Percentiles rank a stretch among this genome's conserved stretches.
phyloP scores from a whole-genome alignment of 768 basidiomycete species.

The Boletales sp. region DNA sequence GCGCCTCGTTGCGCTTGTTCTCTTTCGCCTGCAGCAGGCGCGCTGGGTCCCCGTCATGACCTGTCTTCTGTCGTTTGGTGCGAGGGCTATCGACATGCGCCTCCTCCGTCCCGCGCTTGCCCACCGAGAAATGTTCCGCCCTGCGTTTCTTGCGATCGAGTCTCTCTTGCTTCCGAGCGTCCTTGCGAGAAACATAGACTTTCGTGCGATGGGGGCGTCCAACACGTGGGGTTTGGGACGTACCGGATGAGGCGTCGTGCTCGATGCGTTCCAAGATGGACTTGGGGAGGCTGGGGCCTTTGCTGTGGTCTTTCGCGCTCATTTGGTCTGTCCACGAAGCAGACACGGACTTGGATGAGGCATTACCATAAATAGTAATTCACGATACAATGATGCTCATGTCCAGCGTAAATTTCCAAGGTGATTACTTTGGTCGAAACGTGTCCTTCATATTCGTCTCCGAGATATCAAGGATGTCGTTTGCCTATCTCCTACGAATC shows the following conservation, averaged over 20 bases:
- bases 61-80: constrained; percentile 43
- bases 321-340: constrained; percentile 4
- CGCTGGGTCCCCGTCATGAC: constrained; percentile 3
- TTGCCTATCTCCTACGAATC: no score
- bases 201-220: constrained; percentile 3
- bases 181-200: constrained; percentile 48
- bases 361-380: not conserved
- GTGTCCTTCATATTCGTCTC: no score
- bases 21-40: not conserved
- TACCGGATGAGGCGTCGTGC: constrained; percentile 12
- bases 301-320: constrained; percentile 11
- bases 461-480: no score
- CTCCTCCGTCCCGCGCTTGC: constrained; percentile 38
- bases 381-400: no score
- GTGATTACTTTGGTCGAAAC: no score
- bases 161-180: constrained; percentile 62
- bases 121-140: constrained; percentile 51
- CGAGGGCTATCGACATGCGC: constrained; percentile 46
- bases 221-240: not conserved
- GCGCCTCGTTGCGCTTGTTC: no score
- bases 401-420: no score
- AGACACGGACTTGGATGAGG: not conserved
- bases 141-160: constrained; percentile 57
- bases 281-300: constrained; percentile 25
- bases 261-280: constrained; percentile 27